Percentiles rank a stretch among this genome's conserved stretches.
phyloP scores from a whole-genome alignment of 306 rosid species.

The Quercus ilex region DNA sequence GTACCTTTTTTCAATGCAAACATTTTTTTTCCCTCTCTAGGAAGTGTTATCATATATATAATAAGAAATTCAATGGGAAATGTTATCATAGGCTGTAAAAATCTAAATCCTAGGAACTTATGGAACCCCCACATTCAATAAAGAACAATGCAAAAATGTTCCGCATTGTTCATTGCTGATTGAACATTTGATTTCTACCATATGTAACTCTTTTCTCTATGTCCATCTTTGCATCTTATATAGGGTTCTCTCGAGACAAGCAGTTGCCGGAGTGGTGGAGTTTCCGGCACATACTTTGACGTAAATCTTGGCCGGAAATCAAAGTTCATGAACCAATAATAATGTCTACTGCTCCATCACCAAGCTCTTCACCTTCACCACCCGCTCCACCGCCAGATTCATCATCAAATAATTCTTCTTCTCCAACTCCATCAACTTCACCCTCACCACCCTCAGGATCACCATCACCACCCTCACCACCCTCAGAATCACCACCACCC shows the following conservation, averaged over 20 bases:
- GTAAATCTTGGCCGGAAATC: constrained; percentile 28
- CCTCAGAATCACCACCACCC: neutral
- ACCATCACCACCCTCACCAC: neutral
- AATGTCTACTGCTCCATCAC: constrained; percentile 47
- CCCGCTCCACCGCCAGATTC: constrained; percentile 4
- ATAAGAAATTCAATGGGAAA: neutral
- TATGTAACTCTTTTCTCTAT: neutral
- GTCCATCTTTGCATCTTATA: neutral
- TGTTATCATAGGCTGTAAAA: neutral
- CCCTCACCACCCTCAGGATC: constrained; percentile 1
- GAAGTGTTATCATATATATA: too few relatives aligned
- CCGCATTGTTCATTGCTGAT: too few relatives aligned
- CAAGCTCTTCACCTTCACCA: neutral
- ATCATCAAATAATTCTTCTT: neutral
- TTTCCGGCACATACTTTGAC: constrained; percentile 32
- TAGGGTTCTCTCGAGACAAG: constrained; percentile 43
- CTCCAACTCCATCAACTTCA: constrained; percentile 17
- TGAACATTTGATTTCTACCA: neutral
- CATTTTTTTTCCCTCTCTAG: neutral
- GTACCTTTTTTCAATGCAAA: constrained; percentile 32
- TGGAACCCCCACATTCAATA: neutral
- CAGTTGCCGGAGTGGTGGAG: constrained; percentile 33
- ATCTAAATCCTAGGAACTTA: neutral
- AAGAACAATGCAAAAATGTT: too few relatives aligned
- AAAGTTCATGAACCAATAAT: constrained; percentile 27